These are phyloP conservation scores for Tetrapisispora phaffii DNA, from an alignment of 805 yeast genomes.

Conservation along the genomic window DNA sequence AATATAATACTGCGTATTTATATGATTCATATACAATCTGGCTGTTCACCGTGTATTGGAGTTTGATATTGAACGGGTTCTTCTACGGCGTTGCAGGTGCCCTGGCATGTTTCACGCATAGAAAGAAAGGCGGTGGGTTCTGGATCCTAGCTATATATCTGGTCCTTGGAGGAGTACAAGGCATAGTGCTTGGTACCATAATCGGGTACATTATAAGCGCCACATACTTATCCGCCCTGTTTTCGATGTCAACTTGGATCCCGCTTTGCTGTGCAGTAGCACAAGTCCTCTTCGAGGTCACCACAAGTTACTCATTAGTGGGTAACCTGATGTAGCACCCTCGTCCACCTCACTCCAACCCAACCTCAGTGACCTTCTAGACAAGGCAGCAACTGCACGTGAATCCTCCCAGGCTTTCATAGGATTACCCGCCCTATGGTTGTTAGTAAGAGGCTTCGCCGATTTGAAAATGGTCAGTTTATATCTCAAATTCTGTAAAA, in stretches of 20 bases:
- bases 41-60: constrained; percentile 77
- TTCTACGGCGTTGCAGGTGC: constrained; percentile 58
- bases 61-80: constrained; percentile 52
- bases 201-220: constrained; percentile 68
- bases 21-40: constrained; percentile 68
- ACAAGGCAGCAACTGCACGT: too few species aligned
- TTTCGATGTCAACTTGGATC: constrained; percentile 91
- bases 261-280: constrained; percentile 76
- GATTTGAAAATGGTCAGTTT: too few species aligned
- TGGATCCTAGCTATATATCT: constrained; percentile 40
- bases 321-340: constrained; percentile 14
- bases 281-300: constrained; percentile 54
- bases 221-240: constrained; percentile 67
- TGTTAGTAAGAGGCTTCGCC: too few species aligned
- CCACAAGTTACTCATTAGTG: constrained; percentile 32
- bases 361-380: neutral
- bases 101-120: constrained; percentile 45
- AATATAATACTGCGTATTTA: constrained; percentile 40
- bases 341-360: too few species aligned
- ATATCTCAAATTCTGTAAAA: too few species aligned
- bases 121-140: constrained; percentile 33
- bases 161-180: constrained; percentile 51
- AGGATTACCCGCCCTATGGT: too few species aligned
- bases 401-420: too few species aligned
- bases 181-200: constrained; percentile 61